Conservation (phyloP, 2,329 filamentous ascomycete genomes). For the Apiospora saccharicola region DNA sequence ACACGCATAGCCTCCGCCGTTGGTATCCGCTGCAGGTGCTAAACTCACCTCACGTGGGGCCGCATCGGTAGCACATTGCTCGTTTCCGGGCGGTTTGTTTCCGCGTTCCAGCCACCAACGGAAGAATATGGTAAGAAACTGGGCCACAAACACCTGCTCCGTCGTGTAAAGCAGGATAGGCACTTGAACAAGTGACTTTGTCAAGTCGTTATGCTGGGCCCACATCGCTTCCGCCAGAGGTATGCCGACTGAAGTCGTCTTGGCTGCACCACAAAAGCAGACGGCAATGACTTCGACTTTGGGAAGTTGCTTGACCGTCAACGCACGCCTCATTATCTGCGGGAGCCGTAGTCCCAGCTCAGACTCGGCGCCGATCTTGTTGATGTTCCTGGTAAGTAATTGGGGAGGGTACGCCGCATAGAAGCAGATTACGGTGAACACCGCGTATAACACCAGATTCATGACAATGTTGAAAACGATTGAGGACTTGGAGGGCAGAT, state of each 20-base stretch:
- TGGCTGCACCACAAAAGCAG: slow-evolving; percentile 77
- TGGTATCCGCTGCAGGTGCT: neutral
- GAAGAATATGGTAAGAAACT: slow-evolving; percentile 49
- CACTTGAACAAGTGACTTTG: slow-evolving; percentile 66
- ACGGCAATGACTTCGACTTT: slow-evolving; percentile 72
- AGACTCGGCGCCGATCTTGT: slow-evolving; percentile 45
- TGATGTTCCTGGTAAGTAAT: slow-evolving; percentile 42
- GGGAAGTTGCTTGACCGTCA: slow-evolving; percentile 60
- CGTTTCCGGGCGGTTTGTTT: slow-evolving; percentile 36
- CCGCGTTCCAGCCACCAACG: slow-evolving; percentile 50
- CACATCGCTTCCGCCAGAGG: slow-evolving; percentile 75
- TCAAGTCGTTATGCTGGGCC: slow-evolving; percentile 58
- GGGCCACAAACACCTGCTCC: slow-evolving; percentile 55
- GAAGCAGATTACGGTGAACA: slow-evolving; percentile 71
- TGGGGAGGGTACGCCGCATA: slow-evolving; percentile 54
- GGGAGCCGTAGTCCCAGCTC: slow-evolving; percentile 39
- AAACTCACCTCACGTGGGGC: neutral
- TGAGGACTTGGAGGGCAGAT: slow-evolving; percentile 63
- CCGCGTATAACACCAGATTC: slow-evolving; percentile 66
- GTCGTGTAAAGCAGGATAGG: slow-evolving; percentile 69
- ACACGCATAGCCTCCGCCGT: neutral
- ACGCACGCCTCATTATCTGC: slow-evolving; percentile 37
- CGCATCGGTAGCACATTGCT: slow-evolving; percentile 29
- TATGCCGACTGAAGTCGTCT: slow-evolving; percentile 75
- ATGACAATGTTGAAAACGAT: slow-evolving; percentile 73